Conservation (phyloP, 2,329 filamentous ascomycete genomes). For the Beauveria australis region DNA sequence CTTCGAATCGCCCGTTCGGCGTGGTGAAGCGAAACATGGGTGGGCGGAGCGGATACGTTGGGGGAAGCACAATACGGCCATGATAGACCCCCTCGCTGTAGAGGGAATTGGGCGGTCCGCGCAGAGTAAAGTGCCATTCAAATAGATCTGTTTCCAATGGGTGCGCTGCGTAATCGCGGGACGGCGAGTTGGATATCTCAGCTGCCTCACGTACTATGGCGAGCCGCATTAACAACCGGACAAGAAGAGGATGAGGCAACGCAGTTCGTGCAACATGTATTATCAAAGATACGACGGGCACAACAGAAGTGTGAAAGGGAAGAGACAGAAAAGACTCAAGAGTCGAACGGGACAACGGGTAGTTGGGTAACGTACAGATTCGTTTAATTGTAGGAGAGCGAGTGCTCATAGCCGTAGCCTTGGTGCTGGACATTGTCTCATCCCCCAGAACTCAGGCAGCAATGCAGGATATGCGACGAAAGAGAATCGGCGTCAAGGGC, state of each 20-base stretch:
- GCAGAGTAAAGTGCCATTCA: slow-evolving; percentile 98
- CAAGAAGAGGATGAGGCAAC: neutral
- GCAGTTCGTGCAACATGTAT: neutral
- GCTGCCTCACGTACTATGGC: slow-evolving; percentile 64
- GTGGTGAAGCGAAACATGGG: slow-evolving; percentile 95
- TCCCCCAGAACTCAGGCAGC: neutral
- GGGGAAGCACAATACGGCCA: slow-evolving; percentile 84
- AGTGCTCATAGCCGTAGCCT: slow-evolving; percentile 40
- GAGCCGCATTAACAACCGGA: slow-evolving; percentile 38
- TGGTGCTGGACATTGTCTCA: slow-evolving; percentile 5
- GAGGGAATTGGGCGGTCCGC: slow-evolving; percentile 72
- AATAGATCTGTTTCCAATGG: slow-evolving; percentile 87
- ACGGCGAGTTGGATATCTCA: slow-evolving; percentile 73
- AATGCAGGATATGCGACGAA: neutral
- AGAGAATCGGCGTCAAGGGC: neutral
- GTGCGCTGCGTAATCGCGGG: slow-evolving; percentile 74
- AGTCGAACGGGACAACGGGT: neutral
- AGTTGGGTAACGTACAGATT: slow-evolving; percentile 52
- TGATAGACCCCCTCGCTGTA: slow-evolving; percentile 86
- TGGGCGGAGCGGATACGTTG: slow-evolving; percentile 83
- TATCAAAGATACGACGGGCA: neutral
- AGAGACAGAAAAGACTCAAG: neutral
- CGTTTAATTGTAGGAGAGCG: slow-evolving; percentile 80
- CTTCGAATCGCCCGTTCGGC: slow-evolving; percentile 85
- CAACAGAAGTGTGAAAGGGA: neutral